Base-by-base conservation (phyloP, 164 flowering plant species). In the Nelumbo lutea region DNA sequence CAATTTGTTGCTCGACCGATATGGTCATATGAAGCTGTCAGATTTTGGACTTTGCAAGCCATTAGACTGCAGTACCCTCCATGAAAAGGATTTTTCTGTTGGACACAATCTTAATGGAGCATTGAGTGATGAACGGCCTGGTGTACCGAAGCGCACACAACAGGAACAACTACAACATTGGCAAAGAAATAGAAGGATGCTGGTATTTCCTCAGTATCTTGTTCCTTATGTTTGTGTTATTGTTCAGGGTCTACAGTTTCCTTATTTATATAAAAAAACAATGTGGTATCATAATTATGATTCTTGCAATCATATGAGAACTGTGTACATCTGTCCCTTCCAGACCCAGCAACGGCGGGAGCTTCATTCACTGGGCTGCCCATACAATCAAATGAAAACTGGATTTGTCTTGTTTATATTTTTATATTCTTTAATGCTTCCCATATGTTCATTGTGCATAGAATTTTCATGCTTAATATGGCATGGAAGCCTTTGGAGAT, bases 31-130 rank as follows among this genome's bases (percentile, higher is more conserved):
- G 73, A 74, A 87, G 70, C 68, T 88, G 60, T 88, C 93, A 45
- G 93, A 88, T 80, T 88, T 88, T 79, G 93, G 93, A 43, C 79
- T 89, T 44, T 89, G 94, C 71, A 89, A 89, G 75, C 94, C 94
- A 15, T 73, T 89, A 75, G 94, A 88, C 68, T 88, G 89, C 73
- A 88, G 89, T 76, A 84, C 83, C 43, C 71, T 88, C 45, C 68
- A 83, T 64, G 93, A 87, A 67, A 64, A 79, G 66, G 93, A 88
- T 70, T 85, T 88, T 72, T 71, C 85, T 11, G 59, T 73, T 11
- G 79, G 64, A 15, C 73, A 53, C 46, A 79, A 65, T 57, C 1
- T 13, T 10, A 84, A 74, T 79, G 87, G 78, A 39, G 58, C 52
- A 42, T 78, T 44, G 15, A 66, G 69, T 73, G 82, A 80, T 61